Conservation (phyloP, 148 eudicot species). For the Dianthus caryophyllus region DNA sequence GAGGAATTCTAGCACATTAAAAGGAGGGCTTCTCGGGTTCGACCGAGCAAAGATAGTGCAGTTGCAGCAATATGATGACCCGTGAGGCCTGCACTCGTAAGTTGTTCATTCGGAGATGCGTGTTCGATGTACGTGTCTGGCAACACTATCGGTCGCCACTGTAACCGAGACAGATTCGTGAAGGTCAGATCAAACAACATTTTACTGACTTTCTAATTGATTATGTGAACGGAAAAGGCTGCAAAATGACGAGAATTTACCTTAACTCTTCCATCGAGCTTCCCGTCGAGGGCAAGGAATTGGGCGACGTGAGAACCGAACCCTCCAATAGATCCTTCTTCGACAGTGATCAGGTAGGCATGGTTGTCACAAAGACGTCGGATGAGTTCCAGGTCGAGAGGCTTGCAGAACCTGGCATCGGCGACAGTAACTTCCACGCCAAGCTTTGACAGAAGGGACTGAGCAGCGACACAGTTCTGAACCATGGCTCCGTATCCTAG, state of each 20-base stretch:
- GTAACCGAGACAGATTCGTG: slow-evolving; percentile 13
- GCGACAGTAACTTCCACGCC: slow-evolving; percentile 88
- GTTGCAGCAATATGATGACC: slow-evolving; percentile 96
- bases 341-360: slow-evolving; percentile 71
- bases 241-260: slow-evolving; percentile 30
- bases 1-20: slow-evolving; percentile 52
- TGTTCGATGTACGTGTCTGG: slow-evolving; percentile 84
- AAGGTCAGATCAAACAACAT: background rate
- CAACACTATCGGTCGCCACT: slow-evolving; percentile 93
- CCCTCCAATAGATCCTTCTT: slow-evolving; percentile 92
- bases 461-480: slow-evolving; percentile 81
- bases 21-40: slow-evolving; percentile 85
- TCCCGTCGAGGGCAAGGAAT: slow-evolving; percentile 80
- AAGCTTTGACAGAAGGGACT: slow-evolving; percentile 64
- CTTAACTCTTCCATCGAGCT: slow-evolving; percentile 80
- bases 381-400: slow-evolving; percentile 73
- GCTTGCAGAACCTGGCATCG: slow-evolving; percentile 98
- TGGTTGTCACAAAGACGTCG: slow-evolving; percentile 71
- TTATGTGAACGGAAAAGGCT: background rate
- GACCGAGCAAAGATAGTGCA: slow-evolving; percentile 72
- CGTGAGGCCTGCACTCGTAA: slow-evolving; percentile 64
- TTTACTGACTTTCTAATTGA: no score
- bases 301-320: slow-evolving; percentile 93
- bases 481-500: slow-evolving; percentile 90
- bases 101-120: slow-evolving; percentile 69